These are phyloP conservation scores for Diaporthe velutina DNA, from an alignment of 2,329 filamentous ascomycete species.

Conservation along the genomic window DNA sequence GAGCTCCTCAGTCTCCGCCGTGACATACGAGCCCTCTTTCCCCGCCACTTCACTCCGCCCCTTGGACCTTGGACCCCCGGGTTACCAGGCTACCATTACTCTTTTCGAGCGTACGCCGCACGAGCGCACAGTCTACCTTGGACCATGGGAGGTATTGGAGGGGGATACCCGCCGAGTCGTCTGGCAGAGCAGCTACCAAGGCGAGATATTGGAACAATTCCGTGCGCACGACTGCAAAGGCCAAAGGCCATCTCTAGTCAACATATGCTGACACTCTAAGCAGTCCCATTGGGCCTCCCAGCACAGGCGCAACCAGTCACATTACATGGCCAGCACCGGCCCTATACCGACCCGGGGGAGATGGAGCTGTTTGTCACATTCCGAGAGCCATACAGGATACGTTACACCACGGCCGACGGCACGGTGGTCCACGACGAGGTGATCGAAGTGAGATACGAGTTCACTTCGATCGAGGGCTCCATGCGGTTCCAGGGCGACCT, in stretches of 20 bases:
- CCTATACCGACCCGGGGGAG: slow-evolving; percentile 62
- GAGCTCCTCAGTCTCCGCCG: slow-evolving; percentile 59
- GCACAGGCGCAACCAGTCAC: slow-evolving; percentile 62
- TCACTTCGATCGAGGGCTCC: slow-evolving; percentile 61
- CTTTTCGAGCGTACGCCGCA: slow-evolving; percentile 64
- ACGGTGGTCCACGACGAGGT: slow-evolving; percentile 62
- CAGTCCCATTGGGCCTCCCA: slow-evolving; percentile 61
- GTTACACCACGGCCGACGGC: slow-evolving; percentile 61
- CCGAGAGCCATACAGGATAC: slow-evolving; percentile 60
- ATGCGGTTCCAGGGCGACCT: slow-evolving; percentile 64
- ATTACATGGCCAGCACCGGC: slow-evolving; percentile 63
- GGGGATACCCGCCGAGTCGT: slow-evolving; percentile 62
- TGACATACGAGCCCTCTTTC: slow-evolving; percentile 55
- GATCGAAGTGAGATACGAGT: slow-evolving; percentile 64
- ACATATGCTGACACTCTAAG: slow-evolving; percentile 35
- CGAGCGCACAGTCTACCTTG: slow-evolving; percentile 64
- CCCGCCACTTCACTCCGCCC: slow-evolving; percentile 57
- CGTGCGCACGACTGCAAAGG: slow-evolving; percentile 50
- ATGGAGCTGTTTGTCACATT: slow-evolving; percentile 64
- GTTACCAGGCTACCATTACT: slow-evolving; percentile 66
- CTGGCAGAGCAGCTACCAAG: slow-evolving; percentile 66
- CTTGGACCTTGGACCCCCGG: slow-evolving; percentile 65
- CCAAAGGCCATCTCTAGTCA: background rate
- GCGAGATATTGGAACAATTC: slow-evolving; percentile 65
- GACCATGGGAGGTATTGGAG: slow-evolving; percentile 65